Conservation (phyloP, 495 filamentous ascomycete genomes). For the Astrothelium subdiscretum region DNA sequence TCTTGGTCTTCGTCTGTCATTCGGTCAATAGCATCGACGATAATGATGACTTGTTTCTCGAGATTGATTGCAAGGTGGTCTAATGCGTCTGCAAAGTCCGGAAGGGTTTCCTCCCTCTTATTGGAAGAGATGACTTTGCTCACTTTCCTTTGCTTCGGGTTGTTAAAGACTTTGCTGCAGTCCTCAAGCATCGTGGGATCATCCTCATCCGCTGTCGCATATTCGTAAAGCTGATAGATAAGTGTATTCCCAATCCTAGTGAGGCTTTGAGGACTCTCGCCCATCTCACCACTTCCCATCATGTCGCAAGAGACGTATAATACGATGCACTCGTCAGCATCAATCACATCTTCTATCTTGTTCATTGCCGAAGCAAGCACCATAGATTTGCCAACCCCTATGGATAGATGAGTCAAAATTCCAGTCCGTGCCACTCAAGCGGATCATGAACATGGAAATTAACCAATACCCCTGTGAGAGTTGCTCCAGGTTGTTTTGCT, state of each 20-base stretch:
- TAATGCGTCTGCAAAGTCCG: neutral
- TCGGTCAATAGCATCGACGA: neutral
- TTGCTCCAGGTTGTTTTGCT: too few species aligned
- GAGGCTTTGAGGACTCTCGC: neutral
- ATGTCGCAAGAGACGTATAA: neutral
- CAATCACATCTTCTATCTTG: neutral
- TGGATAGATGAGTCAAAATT: neutral
- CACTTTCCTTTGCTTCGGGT: constrained; percentile 6
- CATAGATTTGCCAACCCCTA: neutral
- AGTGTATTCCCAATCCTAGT: neutral
- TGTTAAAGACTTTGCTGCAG: constrained; percentile 7
- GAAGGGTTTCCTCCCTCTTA: neutral
- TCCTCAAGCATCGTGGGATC: constrained; percentile 3
- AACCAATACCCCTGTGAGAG: neutral
- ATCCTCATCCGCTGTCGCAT: neutral
- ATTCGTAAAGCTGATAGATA: neutral
- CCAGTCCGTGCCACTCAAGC: neutral
- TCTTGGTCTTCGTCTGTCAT: neutral
- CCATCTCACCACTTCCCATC: neutral
- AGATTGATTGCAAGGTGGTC: neutral
- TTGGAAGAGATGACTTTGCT: neutral
- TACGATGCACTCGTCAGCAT: neutral
- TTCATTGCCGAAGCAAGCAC: neutral
- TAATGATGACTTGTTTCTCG: neutral
- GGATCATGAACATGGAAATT: neutral